These are phyloP conservation scores for Penicillium pulvis DNA, from an alignment of 495 filamentous ascomycete genomes.

Conservation along the genomic window DNA sequence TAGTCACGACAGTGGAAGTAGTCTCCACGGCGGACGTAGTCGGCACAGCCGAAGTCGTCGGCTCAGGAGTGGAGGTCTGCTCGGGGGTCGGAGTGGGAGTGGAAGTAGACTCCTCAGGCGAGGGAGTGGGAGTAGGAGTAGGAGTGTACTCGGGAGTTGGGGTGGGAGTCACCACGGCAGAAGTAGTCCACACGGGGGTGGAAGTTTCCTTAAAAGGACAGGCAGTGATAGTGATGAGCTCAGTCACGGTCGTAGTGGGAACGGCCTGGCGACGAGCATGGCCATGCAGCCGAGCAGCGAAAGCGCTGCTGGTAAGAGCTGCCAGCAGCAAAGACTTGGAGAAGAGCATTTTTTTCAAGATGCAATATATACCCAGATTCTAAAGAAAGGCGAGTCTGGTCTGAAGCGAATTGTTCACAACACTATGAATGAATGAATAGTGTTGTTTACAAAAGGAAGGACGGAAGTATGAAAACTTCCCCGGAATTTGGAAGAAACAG, in stretches of 20 bases:
- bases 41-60: slow-evolving; percentile 1
- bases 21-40: neutral
- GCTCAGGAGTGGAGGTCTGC: slow-evolving; percentile 8
- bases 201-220: slow-evolving; percentile 9
- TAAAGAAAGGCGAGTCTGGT: neutral
- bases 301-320: slow-evolving; percentile 29
- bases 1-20: neutral
- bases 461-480: slow-evolving; percentile 10
- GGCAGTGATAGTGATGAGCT: slow-evolving; percentile 13
- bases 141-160: slow-evolving; percentile 3
- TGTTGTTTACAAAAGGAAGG: slow-evolving; percentile 3
- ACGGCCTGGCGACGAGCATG: slow-evolving; percentile 28
- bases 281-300: slow-evolving; percentile 23
- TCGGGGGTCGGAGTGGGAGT: slow-evolving; percentile 4
- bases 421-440: slow-evolving; percentile 8
- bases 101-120: slow-evolving; percentile 2
- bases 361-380: neutral
- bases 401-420: neutral
- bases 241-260: slow-evolving; percentile 18
- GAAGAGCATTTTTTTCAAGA: slow-evolving; percentile 31
- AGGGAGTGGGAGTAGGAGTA: slow-evolving; percentile 1
- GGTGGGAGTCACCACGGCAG: slow-evolving; percentile 1
- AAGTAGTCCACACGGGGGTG: slow-evolving; percentile 2
- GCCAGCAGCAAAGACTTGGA: slow-evolving; percentile 39
- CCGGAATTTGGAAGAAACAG: neutral